Conservation (phyloP, 495 filamentous ascomycete genomes). For the Aspergillus cavernicola region DNA sequence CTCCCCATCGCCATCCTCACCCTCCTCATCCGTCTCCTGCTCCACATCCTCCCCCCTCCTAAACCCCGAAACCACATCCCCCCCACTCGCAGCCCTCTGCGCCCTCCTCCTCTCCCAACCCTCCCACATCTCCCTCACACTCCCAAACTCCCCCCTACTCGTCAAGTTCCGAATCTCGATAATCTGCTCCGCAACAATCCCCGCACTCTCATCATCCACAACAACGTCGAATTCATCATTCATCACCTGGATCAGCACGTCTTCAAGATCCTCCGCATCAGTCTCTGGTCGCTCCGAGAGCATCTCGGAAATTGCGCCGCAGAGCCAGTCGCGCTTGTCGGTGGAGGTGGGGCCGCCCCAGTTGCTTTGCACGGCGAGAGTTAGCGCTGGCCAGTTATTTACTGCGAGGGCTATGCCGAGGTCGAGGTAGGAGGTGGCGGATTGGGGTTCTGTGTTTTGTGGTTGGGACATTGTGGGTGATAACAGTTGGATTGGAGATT, state of each 20-base stretch:
- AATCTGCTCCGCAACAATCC: conserved; percentile 67
- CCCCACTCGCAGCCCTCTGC: conserved; percentile 51
- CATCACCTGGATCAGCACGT: conserved; percentile 81
- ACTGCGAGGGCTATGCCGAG: conserved; percentile 75
- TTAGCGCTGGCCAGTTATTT: conserved; percentile 80
- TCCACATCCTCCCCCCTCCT: conserved; percentile 55
- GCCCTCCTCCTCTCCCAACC: conserved; percentile 57
- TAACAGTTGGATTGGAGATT: conserved; percentile 6
- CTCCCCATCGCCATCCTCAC: conserved; percentile 52
- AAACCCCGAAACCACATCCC: conserved; percentile 47
- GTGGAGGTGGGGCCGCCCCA: conserved; percentile 83
- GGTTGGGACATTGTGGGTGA: conserved; percentile 23
- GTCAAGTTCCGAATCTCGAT: conserved; percentile 61
- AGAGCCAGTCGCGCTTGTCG: conserved; percentile 96
- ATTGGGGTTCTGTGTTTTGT: conserved; percentile 18
- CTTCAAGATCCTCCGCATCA: conserved; percentile 79
- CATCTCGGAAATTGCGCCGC: conserved; percentile 81
- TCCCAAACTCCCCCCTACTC: conserved; percentile 58
- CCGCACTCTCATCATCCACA: conserved; percentile 83
- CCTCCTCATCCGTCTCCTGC: conserved; percentile 54
- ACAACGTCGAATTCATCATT: conserved; percentile 91
- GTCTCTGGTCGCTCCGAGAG: conserved; percentile 67
- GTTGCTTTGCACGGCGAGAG: conserved; percentile 76
- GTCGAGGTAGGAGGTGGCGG: conserved; percentile 59
- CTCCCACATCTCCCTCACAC: conserved; percentile 64